A percentile compares a stretch with the other conserved stretches of the same genome.
These are phyloP conservation scores for Benincasa hispida DNA, from an alignment of 306 rosid species.

Conservation along the genomic window DNA sequence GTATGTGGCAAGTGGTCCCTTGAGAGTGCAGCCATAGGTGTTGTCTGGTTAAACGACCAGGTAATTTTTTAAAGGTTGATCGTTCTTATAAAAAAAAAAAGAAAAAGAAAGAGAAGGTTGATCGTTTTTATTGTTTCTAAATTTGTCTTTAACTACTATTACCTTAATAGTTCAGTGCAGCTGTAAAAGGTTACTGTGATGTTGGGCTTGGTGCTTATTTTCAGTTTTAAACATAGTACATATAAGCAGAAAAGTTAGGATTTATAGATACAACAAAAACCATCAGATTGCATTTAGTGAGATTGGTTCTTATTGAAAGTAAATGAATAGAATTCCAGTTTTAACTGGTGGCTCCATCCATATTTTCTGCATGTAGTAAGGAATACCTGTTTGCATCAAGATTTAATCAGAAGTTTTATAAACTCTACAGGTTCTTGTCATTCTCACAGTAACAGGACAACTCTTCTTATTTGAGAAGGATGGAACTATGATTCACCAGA, in stretches of 20 bases:
- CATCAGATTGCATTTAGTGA: neutral
- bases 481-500: slow-evolving; percentile 87
- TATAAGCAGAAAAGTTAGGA: neutral
- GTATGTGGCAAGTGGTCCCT: slow-evolving; percentile 80
- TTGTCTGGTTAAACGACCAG: slow-evolving; percentile 97
- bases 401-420: slow-evolving; percentile 14
- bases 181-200: neutral
- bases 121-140: neutral
- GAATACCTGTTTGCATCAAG: slow-evolving; percentile 13
- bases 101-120: neutral
- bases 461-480: slow-evolving; percentile 73
- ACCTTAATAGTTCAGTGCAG: neutral
- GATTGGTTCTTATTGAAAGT: neutral
- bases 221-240: neutral
- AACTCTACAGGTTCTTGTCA: slow-evolving; percentile 75
- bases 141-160: neutral
- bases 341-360: neutral
- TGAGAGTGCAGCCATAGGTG: slow-evolving; percentile 79
- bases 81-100: neutral
- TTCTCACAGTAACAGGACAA: slow-evolving; percentile 67
- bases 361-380: slow-evolving; percentile 10
- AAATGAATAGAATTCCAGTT: neutral
- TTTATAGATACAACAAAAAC: neutral
- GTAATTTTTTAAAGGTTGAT: slow-evolving; percentile 15
- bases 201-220: neutral